Conservation (phyloP, 2,329 filamentous ascomycete species). For the Xylaria sp. region DNA sequence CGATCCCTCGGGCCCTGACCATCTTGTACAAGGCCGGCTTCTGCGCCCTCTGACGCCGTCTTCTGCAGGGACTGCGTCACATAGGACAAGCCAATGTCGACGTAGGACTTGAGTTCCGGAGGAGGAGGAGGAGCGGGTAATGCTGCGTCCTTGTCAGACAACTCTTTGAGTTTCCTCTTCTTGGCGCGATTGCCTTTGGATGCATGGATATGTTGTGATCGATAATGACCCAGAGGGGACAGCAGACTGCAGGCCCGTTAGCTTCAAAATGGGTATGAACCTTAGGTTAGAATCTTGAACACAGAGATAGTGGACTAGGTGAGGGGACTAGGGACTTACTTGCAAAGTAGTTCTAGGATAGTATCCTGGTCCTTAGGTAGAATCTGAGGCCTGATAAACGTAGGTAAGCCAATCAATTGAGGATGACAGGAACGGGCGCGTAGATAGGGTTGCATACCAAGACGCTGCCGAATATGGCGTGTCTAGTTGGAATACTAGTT, state of each 20-base stretch:
- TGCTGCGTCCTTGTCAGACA: slow-evolving; percentile 32
- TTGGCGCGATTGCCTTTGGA: slow-evolving; percentile 71
- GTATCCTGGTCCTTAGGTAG: slow-evolving; percentile 67
- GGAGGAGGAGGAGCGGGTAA: slow-evolving; percentile 53
- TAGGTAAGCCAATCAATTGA: slow-evolving; percentile 9
- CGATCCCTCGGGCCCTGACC: slow-evolving; percentile 6
- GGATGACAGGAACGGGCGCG: not conserved
- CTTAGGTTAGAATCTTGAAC: not conserved
- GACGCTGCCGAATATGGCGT: slow-evolving; percentile 69
- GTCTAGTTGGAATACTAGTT: slow-evolving; percentile 71
- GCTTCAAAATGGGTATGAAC: slow-evolving; percentile 5
- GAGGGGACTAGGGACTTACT: slow-evolving; percentile 56
- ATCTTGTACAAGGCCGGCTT: slow-evolving; percentile 4
- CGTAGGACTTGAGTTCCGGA: slow-evolving; percentile 62
- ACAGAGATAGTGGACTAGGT: too few relatives aligned
- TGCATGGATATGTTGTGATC: slow-evolving; percentile 60
- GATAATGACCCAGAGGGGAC: slow-evolving; percentile 70
- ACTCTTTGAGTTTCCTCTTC: slow-evolving; percentile 59
- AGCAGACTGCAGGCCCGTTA: slow-evolving; percentile 61
- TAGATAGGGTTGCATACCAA: slow-evolving; percentile 59
- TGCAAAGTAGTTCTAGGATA: slow-evolving; percentile 74
- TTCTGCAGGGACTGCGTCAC: slow-evolving; percentile 69
- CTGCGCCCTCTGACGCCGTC: slow-evolving; percentile 43
- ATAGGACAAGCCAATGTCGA: slow-evolving; percentile 72
- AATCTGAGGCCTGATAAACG: slow-evolving; percentile 66